phyloP scores from a whole-genome alignment of 495 filamentous ascomycete species.

The Aspergillus steynii region DNA sequence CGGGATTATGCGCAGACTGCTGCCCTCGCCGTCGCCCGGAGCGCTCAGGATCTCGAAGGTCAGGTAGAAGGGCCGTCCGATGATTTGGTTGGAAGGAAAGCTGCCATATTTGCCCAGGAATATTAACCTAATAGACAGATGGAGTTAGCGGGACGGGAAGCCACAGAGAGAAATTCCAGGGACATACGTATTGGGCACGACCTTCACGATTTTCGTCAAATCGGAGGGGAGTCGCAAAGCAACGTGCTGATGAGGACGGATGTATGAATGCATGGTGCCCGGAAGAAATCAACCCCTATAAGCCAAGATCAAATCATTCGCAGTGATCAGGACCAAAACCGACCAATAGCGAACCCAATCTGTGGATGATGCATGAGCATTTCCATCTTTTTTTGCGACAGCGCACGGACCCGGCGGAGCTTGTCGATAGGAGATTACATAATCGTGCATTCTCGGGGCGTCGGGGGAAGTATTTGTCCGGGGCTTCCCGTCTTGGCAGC shows the following conservation, averaged over 20 bases:
- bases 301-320: not conserved
- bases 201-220: slow-evolving; percentile 58
- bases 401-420: slow-evolving; percentile 22
- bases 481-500: too few relatives aligned
- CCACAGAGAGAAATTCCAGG: not conserved
- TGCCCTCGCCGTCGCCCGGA: slow-evolving; percentile 56
- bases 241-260: slow-evolving; percentile 65
- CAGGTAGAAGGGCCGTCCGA: slow-evolving; percentile 85
- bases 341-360: not conserved
- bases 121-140: slow-evolving; percentile 57
- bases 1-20: slow-evolving; percentile 75
- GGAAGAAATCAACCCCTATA: not conserved
- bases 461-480: too few relatives aligned
- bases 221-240: slow-evolving; percentile 69
- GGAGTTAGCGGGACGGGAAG: not conserved
- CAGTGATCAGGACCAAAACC: not conserved
- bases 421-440: not conserved
- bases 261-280: slow-evolving; percentile 45
- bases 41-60: slow-evolving; percentile 86
- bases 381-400: slow-evolving; percentile 26
- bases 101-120: slow-evolving; percentile 86
- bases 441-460: not conserved
- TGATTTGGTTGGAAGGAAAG: slow-evolving; percentile 81
- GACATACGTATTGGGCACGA: slow-evolving; percentile 78
- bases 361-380: not conserved